phyloP scores from a whole-genome alignment of 768 basidiomycete genomes.

The Steccherinum ochraceum region DNA sequence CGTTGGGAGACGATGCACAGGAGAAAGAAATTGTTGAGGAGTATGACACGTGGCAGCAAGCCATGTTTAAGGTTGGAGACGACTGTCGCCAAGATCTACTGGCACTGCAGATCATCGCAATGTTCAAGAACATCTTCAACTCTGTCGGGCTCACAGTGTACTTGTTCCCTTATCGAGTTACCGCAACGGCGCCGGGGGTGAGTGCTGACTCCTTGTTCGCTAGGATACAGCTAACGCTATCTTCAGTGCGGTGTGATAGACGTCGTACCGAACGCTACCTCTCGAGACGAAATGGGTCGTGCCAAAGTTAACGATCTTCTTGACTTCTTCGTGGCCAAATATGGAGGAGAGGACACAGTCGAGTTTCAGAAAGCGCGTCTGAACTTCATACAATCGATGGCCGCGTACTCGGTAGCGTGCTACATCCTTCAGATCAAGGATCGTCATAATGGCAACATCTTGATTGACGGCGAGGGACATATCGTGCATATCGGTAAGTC shows the following conservation, averaged over 20 bases:
- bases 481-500: slow-evolving; percentile 88
- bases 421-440: slow-evolving; percentile 99
- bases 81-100: slow-evolving; percentile 99
- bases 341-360: slow-evolving; percentile 84
- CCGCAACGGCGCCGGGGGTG: slow-evolving; percentile 94
- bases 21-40: slow-evolving; percentile 43
- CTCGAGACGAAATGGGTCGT: slow-evolving; percentile 98
- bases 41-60: slow-evolving; percentile 94
- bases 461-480: slow-evolving; percentile 98
- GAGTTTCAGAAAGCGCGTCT: slow-evolving; percentile 88
- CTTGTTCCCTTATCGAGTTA: slow-evolving; percentile 93
- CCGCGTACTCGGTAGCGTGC: slow-evolving; percentile 96
- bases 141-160: slow-evolving; percentile 85
- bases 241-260: slow-evolving; percentile 94
- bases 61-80: slow-evolving; percentile 99
- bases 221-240: slow-evolving; percentile 4
- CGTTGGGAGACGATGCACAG: slow-evolving; percentile 55
- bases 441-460: slow-evolving; percentile 98
- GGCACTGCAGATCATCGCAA: slow-evolving; percentile 94
- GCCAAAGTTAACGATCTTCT: slow-evolving; percentile 96
- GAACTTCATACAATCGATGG: slow-evolving; percentile 99
- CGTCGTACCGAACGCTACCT: slow-evolving; percentile 95
- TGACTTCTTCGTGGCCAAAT: slow-evolving; percentile 90
- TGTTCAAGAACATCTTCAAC: slow-evolving; percentile 98
- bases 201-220: slow-evolving; percentile 19